Percentiles rank a stretch among this genome's conserved stretches.
Conservation (phyloP, 768 basidiomycete genomes). For the Podaxis carcinomalis region DNA sequence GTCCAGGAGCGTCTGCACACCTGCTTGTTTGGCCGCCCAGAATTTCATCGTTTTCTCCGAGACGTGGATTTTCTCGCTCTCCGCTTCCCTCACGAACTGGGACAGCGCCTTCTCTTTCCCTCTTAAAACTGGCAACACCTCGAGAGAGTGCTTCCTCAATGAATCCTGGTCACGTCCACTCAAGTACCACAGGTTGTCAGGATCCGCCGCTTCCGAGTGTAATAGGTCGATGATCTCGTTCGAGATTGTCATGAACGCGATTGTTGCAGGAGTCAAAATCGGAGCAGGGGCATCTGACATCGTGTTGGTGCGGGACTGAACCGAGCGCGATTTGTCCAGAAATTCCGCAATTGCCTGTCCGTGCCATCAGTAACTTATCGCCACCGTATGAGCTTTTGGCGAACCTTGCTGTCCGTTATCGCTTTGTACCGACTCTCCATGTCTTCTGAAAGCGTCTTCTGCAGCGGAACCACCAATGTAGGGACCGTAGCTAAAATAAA, state of each 20-base stretch:
- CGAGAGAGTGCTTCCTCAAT: conserved; percentile 43
- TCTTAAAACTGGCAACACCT: conserved; percentile 36
- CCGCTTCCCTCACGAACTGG: conserved; percentile 48
- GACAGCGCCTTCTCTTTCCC: conserved; percentile 47
- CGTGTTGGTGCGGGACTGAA: conserved; percentile 62
- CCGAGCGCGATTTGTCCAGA: conserved; percentile 77
- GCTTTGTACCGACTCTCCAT: conserved; percentile 80
- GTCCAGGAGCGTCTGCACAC: conserved; percentile 37
- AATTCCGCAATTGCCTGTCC: conserved; percentile 70
- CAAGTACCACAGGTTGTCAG: conserved; percentile 52
- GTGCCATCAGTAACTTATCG: background rate
- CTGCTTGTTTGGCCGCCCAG: conserved; percentile 54
- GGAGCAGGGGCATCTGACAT: conserved; percentile 74
- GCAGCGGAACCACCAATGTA: conserved; percentile 78
- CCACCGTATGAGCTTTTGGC: conserved; percentile 6
- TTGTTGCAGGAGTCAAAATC: conserved; percentile 72
- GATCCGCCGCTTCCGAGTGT: conserved; percentile 61
- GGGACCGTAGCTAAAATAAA: conserved; percentile 63
- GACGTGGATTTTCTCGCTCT: conserved; percentile 40
- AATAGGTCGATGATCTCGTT: conserved; percentile 52
- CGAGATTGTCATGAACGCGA: conserved; percentile 57
- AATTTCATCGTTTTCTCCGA: conserved; percentile 60
- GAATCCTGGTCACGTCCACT: conserved; percentile 56
- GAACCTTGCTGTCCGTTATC: conserved; percentile 68
- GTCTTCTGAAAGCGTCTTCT: conserved; percentile 64